phyloP scores from a whole-genome alignment of 2,329 filamentous ascomycete genomes.

The Hymenoscyphus infarciens region DNA sequence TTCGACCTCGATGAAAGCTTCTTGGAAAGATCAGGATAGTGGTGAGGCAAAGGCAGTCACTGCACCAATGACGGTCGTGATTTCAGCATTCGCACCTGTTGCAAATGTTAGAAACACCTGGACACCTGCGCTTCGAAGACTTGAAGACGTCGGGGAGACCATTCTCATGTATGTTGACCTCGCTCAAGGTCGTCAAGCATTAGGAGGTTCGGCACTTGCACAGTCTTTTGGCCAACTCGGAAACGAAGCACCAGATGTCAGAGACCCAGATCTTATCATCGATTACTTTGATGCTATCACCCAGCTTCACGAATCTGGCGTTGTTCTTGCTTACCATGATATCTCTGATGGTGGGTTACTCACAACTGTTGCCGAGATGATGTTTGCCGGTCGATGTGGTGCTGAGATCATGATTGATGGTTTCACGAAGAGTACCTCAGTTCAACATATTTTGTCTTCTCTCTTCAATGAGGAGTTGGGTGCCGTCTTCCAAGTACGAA shows the following conservation, averaged over 20 bases:
- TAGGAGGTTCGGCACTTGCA: conserved; percentile 88
- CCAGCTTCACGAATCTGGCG: conserved; percentile 60
- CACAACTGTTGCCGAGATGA: conserved; percentile 92
- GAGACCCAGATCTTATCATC: conserved; percentile 73
- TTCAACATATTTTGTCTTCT: conserved; percentile 62
- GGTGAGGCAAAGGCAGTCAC: conserved; percentile 79
- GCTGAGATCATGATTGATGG: conserved; percentile 80
- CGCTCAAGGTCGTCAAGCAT: conserved; percentile 70
- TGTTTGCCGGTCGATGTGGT: conserved; percentile 92
- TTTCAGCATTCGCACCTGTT: conserved; percentile 86
- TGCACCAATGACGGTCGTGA: conserved; percentile 84
- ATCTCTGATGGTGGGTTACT: conserved; percentile 89
- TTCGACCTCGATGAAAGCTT: conserved; percentile 98
- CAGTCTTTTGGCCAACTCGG: conserved; percentile 87
- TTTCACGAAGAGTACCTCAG: conserved; percentile 58
- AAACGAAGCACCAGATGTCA: conserved; percentile 79
- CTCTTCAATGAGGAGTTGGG: conserved; percentile 97
- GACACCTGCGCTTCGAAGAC: conserved; percentile 81
- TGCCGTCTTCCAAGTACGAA: conserved; percentile 91
- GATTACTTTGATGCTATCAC: conserved; percentile 88
- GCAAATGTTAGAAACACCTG: conserved; percentile 81
- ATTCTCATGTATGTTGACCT: conserved; percentile 89
- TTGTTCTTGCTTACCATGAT: conserved; percentile 93
- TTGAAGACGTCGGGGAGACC: conserved; percentile 85
- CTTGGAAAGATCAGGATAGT: conserved; percentile 72